Base-by-base conservation (phyloP, 768 basidiomycete species). In the Porphyrellus cyaneotinctus region DNA sequence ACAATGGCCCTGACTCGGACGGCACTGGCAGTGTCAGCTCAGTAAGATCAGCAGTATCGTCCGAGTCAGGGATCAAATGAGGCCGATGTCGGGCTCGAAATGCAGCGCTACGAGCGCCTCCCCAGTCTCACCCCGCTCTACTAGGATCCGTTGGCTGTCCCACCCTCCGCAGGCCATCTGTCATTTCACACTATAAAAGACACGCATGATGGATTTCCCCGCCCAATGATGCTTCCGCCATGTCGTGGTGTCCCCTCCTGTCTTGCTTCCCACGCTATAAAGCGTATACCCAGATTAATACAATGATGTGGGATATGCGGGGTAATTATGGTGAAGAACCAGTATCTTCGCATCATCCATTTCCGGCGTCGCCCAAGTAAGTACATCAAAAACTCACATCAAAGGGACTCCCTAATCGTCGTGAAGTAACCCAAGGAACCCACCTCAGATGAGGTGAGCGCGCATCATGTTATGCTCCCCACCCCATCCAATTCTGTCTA, bases 191-290 rank as follows among this genome's bases (percentile, higher is more conserved):
- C 63, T 67, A 71, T 71, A 69, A 65, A 70, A 58, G 47, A 43
- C 49, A 23, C 12, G n/a, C n/a, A n/a, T n/a, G 22, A 52, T 43
- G 11, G 20, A 23, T 43, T 42, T 18, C 55, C 37, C 41, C 12
- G 52, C 56, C 47, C 47, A 24, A 51, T 45, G 52, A 49, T 48
- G 47, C 53, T 54, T 44, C 35, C 56, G 31, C 32, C 55, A 69
- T 69, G 68, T 54, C 69, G 49, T 57, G 68, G 54, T 69, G 68
- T 53, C 65, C 69, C 18, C 15, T 61, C 39, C 51, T 71, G 28
- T 59, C 66, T 3, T 65, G 52, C 47, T 71, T 69, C 42, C 69
- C 68, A 12, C 70, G 65, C 58, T 67, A 70, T 6, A 71, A 60
- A 39, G 54, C 68, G 39, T 71, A 71, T 23, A 71, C 63, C 7